These are phyloP conservation scores for Hymenochaete sp. DNA, from an alignment of 1,284 basidiomycete species.

Conservation along the genomic window DNA sequence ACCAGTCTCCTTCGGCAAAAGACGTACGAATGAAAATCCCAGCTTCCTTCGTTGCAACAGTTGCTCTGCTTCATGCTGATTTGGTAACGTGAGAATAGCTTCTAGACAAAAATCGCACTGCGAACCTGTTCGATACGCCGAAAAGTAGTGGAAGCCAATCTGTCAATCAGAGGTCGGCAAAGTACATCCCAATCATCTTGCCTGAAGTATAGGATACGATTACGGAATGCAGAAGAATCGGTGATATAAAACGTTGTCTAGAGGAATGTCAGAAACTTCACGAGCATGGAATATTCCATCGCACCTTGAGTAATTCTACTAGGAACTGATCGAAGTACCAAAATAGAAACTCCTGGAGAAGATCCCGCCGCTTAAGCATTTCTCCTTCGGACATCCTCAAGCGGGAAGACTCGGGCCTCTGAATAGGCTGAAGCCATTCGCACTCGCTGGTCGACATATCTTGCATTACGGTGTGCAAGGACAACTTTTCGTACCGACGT, in stretches of 20 bases:
- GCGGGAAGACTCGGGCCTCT: constrained; percentile 20
- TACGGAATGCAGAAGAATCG: constrained; percentile 83
- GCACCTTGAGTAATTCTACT: constrained; percentile 70
- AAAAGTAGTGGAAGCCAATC: constrained; percentile 62
- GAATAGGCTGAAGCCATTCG: constrained; percentile 66
- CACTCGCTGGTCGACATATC: constrained; percentile 70
- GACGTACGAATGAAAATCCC: constrained; percentile 79
- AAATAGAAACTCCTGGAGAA: constrained; percentile 79
- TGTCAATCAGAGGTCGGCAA: constrained; percentile 71
- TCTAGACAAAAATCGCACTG: not conserved
- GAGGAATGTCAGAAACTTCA: not conserved
- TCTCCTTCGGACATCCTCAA: constrained; percentile 46
- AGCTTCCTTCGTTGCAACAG: constrained; percentile 61
- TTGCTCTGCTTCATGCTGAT: constrained; percentile 53
- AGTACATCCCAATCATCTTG: constrained; percentile 90
- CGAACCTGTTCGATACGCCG: constrained; percentile 48
- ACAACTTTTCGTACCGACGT: constrained; percentile 75
- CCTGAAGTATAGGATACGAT: constrained; percentile 84
- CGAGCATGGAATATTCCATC: not conserved
- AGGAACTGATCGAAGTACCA: constrained; percentile 92
- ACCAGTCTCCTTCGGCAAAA: constrained; percentile 91
- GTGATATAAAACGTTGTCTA: constrained; percentile 94
- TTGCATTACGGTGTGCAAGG: constrained; percentile 76
- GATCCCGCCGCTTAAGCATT: constrained; percentile 59
- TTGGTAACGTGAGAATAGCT: not conserved